Evolutionary conservation across 78 protist genomes (phyloP).

Genomic region (Dictyostelium purpureum): DNA sequence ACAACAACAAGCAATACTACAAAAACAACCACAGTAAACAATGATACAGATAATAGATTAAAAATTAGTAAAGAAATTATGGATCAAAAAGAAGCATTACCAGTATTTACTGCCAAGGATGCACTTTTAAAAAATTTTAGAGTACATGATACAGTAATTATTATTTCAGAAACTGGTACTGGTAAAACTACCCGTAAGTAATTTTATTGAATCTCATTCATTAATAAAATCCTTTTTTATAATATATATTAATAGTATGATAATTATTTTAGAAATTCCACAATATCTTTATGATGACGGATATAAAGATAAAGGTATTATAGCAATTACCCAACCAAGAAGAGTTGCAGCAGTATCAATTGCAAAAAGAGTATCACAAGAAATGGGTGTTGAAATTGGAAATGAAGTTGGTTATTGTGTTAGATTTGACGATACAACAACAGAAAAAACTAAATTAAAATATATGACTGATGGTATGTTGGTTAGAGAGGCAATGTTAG

Average conservation of each 20-base stretch:
- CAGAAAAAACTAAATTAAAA: constrained; percentile 75
- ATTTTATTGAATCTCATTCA: neutral
- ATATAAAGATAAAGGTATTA: constrained; percentile 20
- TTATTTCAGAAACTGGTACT: constrained; percentile 81
- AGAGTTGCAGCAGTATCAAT: constrained; percentile 95
- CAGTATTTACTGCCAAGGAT: constrained; percentile 62
- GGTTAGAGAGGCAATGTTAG: constrained; percentile 87
- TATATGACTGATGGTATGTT: constrained; percentile 97
- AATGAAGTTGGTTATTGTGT: constrained; percentile 92
- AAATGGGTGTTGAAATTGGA: constrained; percentile 85
- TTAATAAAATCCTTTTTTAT: neutral
- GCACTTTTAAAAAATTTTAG: constrained; percentile 61
- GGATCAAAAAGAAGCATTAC: constrained; percentile 43
- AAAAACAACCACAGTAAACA: neutral
- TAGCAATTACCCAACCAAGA: constrained; percentile 90
- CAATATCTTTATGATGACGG: constrained; percentile 69
- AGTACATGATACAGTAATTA: constrained; percentile 47
- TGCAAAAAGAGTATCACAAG: constrained; percentile 90
- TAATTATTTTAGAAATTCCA: constrained; percentile 41
- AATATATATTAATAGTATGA: neutral
- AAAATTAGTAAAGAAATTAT: constrained; percentile 3
- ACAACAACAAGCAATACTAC: too few relatives aligned
- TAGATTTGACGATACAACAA: constrained; percentile 91
- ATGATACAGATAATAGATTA: neutral
- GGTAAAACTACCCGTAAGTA: constrained; percentile 75